phyloP scores from a whole-genome alignment of 306 rosid species.

The Comarum palustre region DNA sequence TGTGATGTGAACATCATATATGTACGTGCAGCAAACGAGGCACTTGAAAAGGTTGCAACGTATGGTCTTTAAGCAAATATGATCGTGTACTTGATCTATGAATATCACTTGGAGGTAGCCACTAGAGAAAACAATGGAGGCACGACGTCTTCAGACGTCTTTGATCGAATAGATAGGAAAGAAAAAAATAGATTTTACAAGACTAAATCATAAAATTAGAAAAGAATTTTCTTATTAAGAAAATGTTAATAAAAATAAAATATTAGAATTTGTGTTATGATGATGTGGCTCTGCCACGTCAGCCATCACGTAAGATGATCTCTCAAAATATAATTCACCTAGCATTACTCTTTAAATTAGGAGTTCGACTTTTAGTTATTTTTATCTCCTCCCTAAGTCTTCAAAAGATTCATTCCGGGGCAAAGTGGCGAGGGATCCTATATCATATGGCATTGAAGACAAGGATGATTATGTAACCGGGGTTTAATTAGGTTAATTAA shows the following conservation, averaged over 20 bases:
- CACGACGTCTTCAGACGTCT: too few relatives aligned
- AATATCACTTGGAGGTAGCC: conserved; percentile 39
- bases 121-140: conserved; percentile 41
- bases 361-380: neutral
- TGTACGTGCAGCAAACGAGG: conserved; percentile 50
- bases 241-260: too few relatives aligned
- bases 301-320: too few relatives aligned
- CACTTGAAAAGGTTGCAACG: conserved; percentile 57
- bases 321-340: too few relatives aligned
- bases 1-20: conserved; percentile 11
- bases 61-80: conserved; percentile 57
- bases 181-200: too few relatives aligned
- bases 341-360: too few relatives aligned
- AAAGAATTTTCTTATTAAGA: too few relatives aligned
- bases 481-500: neutral
- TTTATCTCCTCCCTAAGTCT: neutral
- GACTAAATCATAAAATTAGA: too few relatives aligned
- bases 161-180: too few relatives aligned
- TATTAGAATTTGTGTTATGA: too few relatives aligned
- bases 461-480: neutral
- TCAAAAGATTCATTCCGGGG: neutral
- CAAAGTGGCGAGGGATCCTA: neutral
- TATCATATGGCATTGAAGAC: neutral
- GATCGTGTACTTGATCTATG: conserved; percentile 48
- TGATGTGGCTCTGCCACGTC: too few relatives aligned